Base-by-base conservation (phyloP, 2,329 filamentous ascomycete species). In the Monosporascus sp. region DNA sequence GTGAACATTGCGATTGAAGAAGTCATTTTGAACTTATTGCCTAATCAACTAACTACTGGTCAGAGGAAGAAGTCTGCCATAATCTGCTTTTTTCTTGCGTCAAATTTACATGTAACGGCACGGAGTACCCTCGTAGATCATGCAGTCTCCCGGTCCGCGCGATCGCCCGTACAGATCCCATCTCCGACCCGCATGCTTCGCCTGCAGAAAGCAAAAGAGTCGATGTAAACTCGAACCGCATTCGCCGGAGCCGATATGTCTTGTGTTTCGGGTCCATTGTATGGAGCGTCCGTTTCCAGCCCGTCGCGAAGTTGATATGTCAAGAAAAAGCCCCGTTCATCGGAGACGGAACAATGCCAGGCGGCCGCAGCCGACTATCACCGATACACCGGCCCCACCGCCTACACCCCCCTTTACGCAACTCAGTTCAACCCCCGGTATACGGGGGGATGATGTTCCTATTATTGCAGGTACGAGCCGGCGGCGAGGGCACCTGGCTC, bases 181-280 rank as follows among this genome's bases (percentile, higher is more conserved):
- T 68, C 76, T 82, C 55, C 77, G 79, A 40, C 80, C 82, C 49
- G 82, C 82, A 8, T 86, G 83, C 68, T 70, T 81, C 50, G 70
- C 81, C 16, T 86, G 83, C 62, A 75, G 83, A 51, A 77, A 77
- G 55, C 76, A 83, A 55, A 85, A 85, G 64, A 82, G 81, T 2
- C 74, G 83, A n/a, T n/a, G 58, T 86, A 82, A 81, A 19, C 76
- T 81, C 27, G 80, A 83, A 60, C 68, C 78, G 16, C 73, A 75
- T 6, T 74, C 78, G 2, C 69, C 77, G 50, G 73, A 38, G 14
- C 19, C 38, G 8, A 9, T 74, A 7, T 86, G 82, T 60, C 67
- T 83, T 8, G 74, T 84, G 62, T 86, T 82, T 64, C 76, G 76
- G 40, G 77, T 80, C 20, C 80, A 84, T 59, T 75, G 77, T 8